Evolutionary conservation across 306 rosid genomes (phyloP).

Genomic region (Cucumis melo): DNA sequence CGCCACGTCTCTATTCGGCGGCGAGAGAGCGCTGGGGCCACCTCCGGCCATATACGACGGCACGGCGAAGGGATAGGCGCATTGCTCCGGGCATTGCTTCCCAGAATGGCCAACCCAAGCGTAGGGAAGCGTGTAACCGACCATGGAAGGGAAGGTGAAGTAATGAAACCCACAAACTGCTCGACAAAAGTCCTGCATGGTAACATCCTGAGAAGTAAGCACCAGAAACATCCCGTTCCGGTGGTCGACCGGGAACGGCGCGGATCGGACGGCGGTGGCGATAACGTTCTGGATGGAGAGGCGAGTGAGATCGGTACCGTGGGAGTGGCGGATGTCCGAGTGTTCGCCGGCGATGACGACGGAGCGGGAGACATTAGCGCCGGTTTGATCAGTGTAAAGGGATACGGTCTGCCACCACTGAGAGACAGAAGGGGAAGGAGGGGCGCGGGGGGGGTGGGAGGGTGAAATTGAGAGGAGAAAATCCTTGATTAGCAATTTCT

Average conservation of each 20-base stretch:
- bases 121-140: slow-evolving; percentile 77
- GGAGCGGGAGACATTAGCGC: slow-evolving; percentile 68
- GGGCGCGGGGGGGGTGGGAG: slow-evolving; percentile 11
- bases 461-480: slow-evolving; percentile 61
- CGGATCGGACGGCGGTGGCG: slow-evolving; percentile 48
- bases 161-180: slow-evolving; percentile 95
- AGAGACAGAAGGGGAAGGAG: slow-evolving; percentile 60
- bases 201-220: slow-evolving; percentile 51
- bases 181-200: slow-evolving; percentile 78
- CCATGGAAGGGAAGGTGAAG: slow-evolving; percentile 83
- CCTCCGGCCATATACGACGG: slow-evolving; percentile 80
- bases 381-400: slow-evolving; percentile 86
- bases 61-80: slow-evolving; percentile 80
- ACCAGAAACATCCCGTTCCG: slow-evolving; percentile 67
- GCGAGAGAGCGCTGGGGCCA: slow-evolving; percentile 41
- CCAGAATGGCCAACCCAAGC: slow-evolving; percentile 95
- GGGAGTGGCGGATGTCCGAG: slow-evolving; percentile 41
- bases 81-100: slow-evolving; percentile 79
- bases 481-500: slow-evolving; percentile 51
- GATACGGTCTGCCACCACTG: slow-evolving; percentile 80
- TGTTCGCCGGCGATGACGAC: slow-evolving; percentile 60
- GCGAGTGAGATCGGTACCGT: slow-evolving; percentile 53
- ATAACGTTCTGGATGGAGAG: slow-evolving; percentile 65
- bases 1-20: slow-evolving; percentile 41
- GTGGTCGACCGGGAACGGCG: slow-evolving; percentile 69